Evolutionary conservation across 2,329 filamentous ascomycete species (phyloP).

Genomic region (Fusarium illudens): DNA sequence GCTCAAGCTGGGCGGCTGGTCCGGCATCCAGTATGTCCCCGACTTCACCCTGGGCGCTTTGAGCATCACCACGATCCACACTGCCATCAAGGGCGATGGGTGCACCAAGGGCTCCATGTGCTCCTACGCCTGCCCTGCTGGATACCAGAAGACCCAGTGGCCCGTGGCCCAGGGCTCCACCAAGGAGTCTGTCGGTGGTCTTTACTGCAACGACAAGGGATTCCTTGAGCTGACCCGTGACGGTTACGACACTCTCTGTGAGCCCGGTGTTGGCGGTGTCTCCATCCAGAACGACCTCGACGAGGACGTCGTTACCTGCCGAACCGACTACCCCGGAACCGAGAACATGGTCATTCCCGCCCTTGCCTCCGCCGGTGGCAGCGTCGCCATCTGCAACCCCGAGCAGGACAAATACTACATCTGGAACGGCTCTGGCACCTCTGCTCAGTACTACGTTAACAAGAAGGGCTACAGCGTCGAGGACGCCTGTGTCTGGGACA

Average conservation of each 20-base stretch:
- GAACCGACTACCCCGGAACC: constrained; percentile 94
- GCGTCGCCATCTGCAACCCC: constrained; percentile 77
- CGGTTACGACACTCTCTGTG: constrained; percentile 75
- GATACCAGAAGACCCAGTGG: constrained; percentile 94
- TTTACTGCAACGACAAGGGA: constrained; percentile 77
- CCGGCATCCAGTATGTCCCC: constrained; percentile 75
- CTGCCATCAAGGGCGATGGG: constrained; percentile 65
- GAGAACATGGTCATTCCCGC: constrained; percentile 88
- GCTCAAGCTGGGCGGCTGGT: constrained; percentile 77
- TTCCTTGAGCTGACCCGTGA: constrained; percentile 81
- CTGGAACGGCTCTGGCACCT: constrained; percentile 78
- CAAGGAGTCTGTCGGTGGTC: constrained; percentile 86
- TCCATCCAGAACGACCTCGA: constrained; percentile 78
- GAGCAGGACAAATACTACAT: constrained; percentile 76
- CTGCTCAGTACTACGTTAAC: constrained; percentile 98
- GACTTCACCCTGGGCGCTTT: constrained; percentile 58
- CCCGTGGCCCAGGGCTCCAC: constrained; percentile 78
- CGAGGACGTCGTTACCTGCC: constrained; percentile 78
- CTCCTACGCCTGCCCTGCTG: constrained; percentile 91
- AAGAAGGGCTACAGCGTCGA: constrained; percentile 72
- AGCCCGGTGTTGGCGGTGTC: constrained; percentile 74
- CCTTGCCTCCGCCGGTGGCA: constrained; percentile 65
- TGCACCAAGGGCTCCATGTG: constrained; percentile 77
- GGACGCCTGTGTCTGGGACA: constrained; percentile 80
- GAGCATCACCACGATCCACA: constrained; percentile 71